Evolutionary conservation across 202 grass and related monocot species (phyloP).

Genomic region (Elaeis oleifera): DNA sequence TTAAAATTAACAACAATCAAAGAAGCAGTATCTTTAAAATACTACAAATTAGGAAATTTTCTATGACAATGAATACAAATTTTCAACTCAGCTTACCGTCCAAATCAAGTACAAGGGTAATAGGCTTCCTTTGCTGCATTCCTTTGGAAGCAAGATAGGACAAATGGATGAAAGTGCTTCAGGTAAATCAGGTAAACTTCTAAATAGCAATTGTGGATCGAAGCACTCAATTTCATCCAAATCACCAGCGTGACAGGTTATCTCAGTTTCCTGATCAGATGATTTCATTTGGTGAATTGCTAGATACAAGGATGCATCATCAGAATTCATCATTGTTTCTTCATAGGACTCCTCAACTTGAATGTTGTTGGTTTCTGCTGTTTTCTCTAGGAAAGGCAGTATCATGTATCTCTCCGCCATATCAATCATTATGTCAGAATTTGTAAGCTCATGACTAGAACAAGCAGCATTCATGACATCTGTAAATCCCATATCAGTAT

Average conservation of each 20-base stretch:
- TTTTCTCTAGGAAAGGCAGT: slow-evolving; percentile 45
- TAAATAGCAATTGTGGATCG: slow-evolving; percentile 53
- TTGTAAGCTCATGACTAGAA: slow-evolving; percentile 34
- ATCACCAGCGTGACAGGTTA: slow-evolving; percentile 25
- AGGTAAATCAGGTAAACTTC: slow-evolving; percentile 61
- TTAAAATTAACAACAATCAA: no score
- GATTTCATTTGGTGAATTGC: slow-evolving; percentile 31
- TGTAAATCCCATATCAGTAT: slow-evolving; percentile 64
- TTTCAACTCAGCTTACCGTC: slow-evolving; percentile 59
- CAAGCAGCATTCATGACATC: slow-evolving; percentile 47
- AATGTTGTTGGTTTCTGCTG: slow-evolving; percentile 26
- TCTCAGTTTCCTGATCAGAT: slow-evolving; percentile 45
- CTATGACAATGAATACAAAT: neutral
- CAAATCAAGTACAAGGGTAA: slow-evolving; percentile 97
- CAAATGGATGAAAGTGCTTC: slow-evolving; percentile 38
- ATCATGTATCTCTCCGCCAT: slow-evolving; percentile 57
- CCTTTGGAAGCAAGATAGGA: slow-evolving; percentile 15
- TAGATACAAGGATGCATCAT: slow-evolving; percentile 73
- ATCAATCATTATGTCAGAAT: slow-evolving; percentile 49
- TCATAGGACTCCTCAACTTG: slow-evolving; percentile 28
- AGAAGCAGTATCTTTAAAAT: no score
- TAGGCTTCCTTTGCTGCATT: slow-evolving; percentile 38
- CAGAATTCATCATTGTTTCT: slow-evolving; percentile 27
- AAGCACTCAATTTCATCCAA: slow-evolving; percentile 42
- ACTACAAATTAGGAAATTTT: no score